Conservation (phyloP, 2,329 filamentous ascomycete species). For the Botryosphaeria dothidea region DNA sequence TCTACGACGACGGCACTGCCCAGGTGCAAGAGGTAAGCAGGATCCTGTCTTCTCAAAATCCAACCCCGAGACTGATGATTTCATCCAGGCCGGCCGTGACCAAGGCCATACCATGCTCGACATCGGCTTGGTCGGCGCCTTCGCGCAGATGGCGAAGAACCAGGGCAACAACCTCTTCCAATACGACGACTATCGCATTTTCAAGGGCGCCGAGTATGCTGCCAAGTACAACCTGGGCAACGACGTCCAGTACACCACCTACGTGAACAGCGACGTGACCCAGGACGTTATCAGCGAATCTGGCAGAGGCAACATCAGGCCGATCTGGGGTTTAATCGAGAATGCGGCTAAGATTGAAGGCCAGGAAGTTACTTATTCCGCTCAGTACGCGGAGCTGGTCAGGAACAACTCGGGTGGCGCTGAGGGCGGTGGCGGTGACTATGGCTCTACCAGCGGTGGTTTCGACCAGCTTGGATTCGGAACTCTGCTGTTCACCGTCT, state of each 20-base stretch:
- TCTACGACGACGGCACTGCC: constrained; percentile 8
- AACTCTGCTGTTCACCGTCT: constrained; percentile 29
- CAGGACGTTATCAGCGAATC: constrained; percentile 36
- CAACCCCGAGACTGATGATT: too few species aligned
- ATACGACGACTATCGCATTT: constrained; percentile 35
- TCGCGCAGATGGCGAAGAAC: constrained; percentile 47
- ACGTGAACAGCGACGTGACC: constrained; percentile 41
- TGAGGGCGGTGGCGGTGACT: constrained; percentile 49
- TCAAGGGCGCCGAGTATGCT: constrained; percentile 40
- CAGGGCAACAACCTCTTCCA: constrained; percentile 46
- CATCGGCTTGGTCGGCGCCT: constrained; percentile 40
- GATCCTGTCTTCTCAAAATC: constrained; percentile 13
- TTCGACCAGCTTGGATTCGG: constrained; percentile 44
- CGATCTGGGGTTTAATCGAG: constrained; percentile 43
- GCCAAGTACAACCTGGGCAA: constrained; percentile 47
- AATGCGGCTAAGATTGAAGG: constrained; percentile 37
- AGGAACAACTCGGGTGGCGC: constrained; percentile 35
- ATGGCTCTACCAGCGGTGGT: constrained; percentile 43
- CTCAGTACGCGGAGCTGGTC: constrained; percentile 36
- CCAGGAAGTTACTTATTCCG: constrained; percentile 40
- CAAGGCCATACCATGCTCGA: constrained; percentile 48
- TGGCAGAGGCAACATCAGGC: constrained; percentile 38
- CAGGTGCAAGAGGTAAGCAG: constrained; percentile 1
- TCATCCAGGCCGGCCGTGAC: constrained; percentile 47
- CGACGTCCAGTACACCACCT: constrained; percentile 45